A percentile compares a stretch with the other conserved stretches of the same genome.
Conservation (phyloP, 805 yeast species). For the Komagataella kurtzmanii region DNA sequence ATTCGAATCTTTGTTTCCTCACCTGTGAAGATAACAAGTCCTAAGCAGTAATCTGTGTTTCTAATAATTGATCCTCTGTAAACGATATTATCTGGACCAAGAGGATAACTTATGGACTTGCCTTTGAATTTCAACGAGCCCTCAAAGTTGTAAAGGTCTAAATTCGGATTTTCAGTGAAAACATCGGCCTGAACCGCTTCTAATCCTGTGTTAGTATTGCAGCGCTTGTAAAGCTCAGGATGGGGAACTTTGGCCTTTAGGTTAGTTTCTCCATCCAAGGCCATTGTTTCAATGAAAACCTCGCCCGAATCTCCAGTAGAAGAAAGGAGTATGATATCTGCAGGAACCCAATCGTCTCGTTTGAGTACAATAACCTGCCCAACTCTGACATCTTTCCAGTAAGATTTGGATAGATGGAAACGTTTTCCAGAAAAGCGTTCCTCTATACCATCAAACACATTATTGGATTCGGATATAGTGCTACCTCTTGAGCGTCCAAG, state of each 20-base stretch:
- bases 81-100: slow-evolving; percentile 71
- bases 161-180: slow-evolving; percentile 82
- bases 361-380: slow-evolving; percentile 69
- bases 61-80: slow-evolving; percentile 86
- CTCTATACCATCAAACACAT: neutral
- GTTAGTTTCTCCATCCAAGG: slow-evolving; percentile 94
- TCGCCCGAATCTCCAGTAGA: slow-evolving; percentile 52
- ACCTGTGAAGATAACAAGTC: slow-evolving; percentile 84
- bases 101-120: slow-evolving; percentile 28
- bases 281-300: slow-evolving; percentile 88
- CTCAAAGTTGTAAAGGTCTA: slow-evolving; percentile 83
- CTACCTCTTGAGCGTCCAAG: neutral
- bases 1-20: slow-evolving; percentile 92
- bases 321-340: slow-evolving; percentile 67
- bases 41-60: slow-evolving; percentile 64
- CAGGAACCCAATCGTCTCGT: slow-evolving; percentile 90
- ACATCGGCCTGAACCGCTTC: slow-evolving; percentile 36
- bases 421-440: neutral
- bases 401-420: slow-evolving; percentile 8
- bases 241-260: slow-evolving; percentile 65
- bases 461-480: neutral
- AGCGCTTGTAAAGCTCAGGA: slow-evolving; percentile 38
- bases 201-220: slow-evolving; percentile 27
- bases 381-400: slow-evolving; percentile 76
- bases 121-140: slow-evolving; percentile 40